These are phyloP conservation scores for Durusdinium trenchii DNA, from an alignment of 73 alveolate genomes.

Conservation along the genomic window DNA sequence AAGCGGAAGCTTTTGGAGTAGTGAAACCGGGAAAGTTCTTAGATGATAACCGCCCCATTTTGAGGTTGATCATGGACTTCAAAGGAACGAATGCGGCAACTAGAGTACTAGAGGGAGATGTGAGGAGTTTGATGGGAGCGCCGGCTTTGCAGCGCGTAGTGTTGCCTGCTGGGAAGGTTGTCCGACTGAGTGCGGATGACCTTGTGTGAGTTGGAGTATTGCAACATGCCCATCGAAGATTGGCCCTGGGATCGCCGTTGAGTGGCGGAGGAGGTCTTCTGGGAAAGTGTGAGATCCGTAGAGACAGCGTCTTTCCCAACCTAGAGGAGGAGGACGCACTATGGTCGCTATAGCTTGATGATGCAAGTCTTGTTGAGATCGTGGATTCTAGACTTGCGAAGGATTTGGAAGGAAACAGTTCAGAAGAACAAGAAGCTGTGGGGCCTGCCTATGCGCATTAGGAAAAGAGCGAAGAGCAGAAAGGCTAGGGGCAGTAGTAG, in stretches of 20 bases:
- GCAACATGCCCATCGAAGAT: not conserved
- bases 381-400: not conserved
- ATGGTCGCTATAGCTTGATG: not conserved
- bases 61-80: slow-evolving; percentile 35
- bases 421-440: not conserved
- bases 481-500: not conserved
- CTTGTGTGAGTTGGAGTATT: not conserved
- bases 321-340: not conserved
- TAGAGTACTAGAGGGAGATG: not conserved
- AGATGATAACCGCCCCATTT: not conserved
- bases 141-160: not conserved
- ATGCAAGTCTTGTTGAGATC: not conserved
- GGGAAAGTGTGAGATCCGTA: not conserved
- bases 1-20: no score
- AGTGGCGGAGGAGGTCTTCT: not conserved
- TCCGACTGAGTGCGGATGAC: not conserved
- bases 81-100: not conserved
- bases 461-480: not conserved
- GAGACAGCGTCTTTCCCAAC: not conserved
- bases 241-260: not conserved
- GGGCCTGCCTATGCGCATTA: not conserved
- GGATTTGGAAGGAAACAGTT: no score
- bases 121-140: not conserved
- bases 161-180: not conserved
- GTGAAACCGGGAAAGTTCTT: not conserved